These are phyloP conservation scores for Suhomyces emberorum DNA, from an alignment of 805 yeast genomes.

Conservation along the genomic window DNA sequence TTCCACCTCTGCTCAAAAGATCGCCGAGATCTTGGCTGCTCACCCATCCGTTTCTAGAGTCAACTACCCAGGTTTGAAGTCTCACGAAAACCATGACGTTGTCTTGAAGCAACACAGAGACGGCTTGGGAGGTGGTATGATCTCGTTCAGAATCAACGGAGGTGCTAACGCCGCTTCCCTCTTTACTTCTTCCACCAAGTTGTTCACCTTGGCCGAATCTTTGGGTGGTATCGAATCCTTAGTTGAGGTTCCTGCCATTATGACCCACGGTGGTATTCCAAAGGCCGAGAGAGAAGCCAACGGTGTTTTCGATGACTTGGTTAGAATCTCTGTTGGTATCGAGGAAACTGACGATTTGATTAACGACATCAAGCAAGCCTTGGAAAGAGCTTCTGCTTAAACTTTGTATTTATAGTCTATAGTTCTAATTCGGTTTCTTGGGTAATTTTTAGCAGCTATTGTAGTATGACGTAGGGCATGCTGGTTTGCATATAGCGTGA, in stretches of 20 bases:
- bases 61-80: conserved; percentile 78
- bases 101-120: conserved; percentile 77
- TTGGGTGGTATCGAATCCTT: conserved; percentile 87
- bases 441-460: background rate
- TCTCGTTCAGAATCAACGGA: conserved; percentile 81
- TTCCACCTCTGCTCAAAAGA: conserved; percentile 57
- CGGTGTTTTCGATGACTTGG: conserved; percentile 79
- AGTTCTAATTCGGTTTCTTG: background rate
- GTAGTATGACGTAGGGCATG: too few species aligned
- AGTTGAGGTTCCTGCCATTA: conserved; percentile 83
- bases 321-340: conserved; percentile 47
- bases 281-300: conserved; percentile 69
- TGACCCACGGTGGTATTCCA: conserved; percentile 93
- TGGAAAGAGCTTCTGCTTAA: conserved; percentile 31
- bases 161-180: conserved; percentile 73
- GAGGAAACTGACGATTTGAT: conserved; percentile 31
- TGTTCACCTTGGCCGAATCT: conserved; percentile 85
- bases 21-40: conserved; percentile 59
- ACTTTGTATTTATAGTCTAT: background rate
- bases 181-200: conserved; percentile 69
- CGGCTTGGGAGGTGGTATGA: conserved; percentile 88
- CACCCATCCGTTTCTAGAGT: conserved; percentile 59
- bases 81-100: conserved; percentile 60
- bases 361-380: conserved; percentile 56
- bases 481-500: too few species aligned